Percentiles rank a stretch among this genome's conserved stretches.
These are phyloP conservation scores for Balamuthia mandrillaris DNA, from an alignment of 208 protist genomes.

Conservation along the genomic window DNA sequence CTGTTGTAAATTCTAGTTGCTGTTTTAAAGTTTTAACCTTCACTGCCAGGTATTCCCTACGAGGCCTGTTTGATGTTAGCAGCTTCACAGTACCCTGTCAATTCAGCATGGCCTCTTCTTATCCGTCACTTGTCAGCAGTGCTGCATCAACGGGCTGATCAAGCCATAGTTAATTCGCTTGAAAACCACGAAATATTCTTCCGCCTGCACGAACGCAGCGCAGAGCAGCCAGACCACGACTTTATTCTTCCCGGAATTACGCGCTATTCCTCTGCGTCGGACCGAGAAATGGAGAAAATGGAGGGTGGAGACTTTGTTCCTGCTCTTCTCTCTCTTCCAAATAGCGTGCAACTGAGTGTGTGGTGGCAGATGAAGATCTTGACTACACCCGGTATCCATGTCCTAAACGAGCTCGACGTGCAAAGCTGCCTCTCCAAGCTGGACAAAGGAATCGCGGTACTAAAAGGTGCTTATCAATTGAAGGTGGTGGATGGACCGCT, in stretches of 20 bases:
- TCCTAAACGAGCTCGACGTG: neutral
- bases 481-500: neutral
- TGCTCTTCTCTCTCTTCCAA: neutral
- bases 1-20: neutral
- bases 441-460: neutral
- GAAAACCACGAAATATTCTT: neutral
- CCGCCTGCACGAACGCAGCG: neutral
- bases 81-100: neutral
- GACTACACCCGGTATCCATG: neutral
- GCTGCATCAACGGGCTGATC: neutral
- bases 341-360: neutral
- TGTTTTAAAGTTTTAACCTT: neutral
- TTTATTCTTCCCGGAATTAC: neutral
- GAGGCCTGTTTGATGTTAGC: neutral
- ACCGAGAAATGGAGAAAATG: neutral
- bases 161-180: neutral
- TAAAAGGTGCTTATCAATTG: neutral
- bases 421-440: neutral
- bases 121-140: neutral
- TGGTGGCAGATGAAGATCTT: neutral
- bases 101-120: neutral
- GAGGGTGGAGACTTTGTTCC: neutral
- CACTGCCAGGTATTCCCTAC: neutral
- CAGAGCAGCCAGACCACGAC: neutral
- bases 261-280: no score